Percentiles rank a stretch among this genome's conserved stretches.
These are phyloP conservation scores for Papilionanthe hybrid DNA, from an alignment of 116 monocot genomes.

Conservation along the genomic window DNA sequence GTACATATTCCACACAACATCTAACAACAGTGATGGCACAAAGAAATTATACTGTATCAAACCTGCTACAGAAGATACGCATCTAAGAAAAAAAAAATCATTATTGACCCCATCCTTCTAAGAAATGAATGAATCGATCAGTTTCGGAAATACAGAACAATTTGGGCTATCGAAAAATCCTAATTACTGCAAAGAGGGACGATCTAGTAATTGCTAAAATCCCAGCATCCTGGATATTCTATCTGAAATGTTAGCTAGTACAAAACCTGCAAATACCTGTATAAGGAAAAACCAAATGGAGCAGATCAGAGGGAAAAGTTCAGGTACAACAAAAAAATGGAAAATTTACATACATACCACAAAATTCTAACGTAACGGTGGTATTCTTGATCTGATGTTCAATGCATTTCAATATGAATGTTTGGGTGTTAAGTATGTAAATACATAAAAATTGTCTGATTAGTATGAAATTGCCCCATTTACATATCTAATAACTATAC, in stretches of 20 bases:
- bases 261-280: slow-evolving; percentile 93
- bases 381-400: too few relatives aligned
- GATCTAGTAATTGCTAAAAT: slow-evolving; percentile 22
- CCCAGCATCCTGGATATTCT: slow-evolving; percentile 50
- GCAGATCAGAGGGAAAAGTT: neutral
- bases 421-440: too few relatives aligned
- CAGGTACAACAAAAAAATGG: neutral
- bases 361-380: too few relatives aligned
- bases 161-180: neutral
- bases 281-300: slow-evolving; percentile 2
- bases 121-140: slow-evolving; percentile 5
- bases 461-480: too few relatives aligned
- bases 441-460: too few relatives aligned
- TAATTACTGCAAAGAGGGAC: neutral
- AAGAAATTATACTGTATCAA: neutral
- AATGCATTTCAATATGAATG: too few relatives aligned
- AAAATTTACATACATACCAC: too few relatives aligned
- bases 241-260: slow-evolving; percentile 79
- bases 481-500: too few relatives aligned
- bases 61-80: neutral
- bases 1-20: neutral
- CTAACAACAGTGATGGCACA: neutral
- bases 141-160: neutral
- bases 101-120: neutral
- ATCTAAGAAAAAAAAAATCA: too few relatives aligned